Evolutionary conservation across 1,284 basidiomycete genomes (phyloP).

Genomic region (Phellopilus nigrolimitatus): DNA sequence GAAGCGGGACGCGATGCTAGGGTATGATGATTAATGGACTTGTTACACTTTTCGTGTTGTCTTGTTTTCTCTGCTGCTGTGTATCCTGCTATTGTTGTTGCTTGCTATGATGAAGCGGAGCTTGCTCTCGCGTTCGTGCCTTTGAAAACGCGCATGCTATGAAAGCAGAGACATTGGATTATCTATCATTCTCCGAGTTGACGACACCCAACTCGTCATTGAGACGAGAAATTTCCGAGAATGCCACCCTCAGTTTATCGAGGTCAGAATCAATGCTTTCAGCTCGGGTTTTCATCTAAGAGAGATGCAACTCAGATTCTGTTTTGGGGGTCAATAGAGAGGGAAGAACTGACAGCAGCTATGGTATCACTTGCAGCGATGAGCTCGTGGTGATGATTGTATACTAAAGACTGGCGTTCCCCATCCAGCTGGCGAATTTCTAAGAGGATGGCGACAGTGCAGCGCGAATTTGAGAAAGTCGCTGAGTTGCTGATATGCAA

Average conservation of each 20-base stretch:
- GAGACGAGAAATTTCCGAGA: conserved; percentile 80
- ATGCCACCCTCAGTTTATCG: conserved; percentile 73
- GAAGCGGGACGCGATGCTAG: conserved; percentile 60
- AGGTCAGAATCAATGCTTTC: conserved; percentile 78
- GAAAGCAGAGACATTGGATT: background rate
- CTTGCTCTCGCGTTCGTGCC: too few species aligned
- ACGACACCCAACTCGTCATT: conserved; percentile 50
- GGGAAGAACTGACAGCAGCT: conserved; percentile 56
- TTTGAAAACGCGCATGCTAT: too few species aligned
- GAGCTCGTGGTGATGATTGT: conserved; percentile 92
- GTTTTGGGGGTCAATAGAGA: conserved; percentile 7
- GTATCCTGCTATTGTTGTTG: background rate
- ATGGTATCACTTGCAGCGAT: conserved; percentile 92
- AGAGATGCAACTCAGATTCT: conserved; percentile 1
- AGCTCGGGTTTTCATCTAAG: conserved; percentile 78
- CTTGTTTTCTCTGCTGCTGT: background rate
- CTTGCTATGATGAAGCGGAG: background rate
- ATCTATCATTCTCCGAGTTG: conserved; percentile 1
- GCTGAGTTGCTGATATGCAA: too few species aligned
- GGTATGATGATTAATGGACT: conserved; percentile 43
- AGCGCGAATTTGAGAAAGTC: too few species aligned
- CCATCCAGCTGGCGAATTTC: conserved; percentile 86
- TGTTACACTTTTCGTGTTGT: background rate
- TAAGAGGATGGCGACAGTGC: too few species aligned
- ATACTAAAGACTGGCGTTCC: conserved; percentile 86